phyloP scores from a whole-genome alignment of 208 protist species.

The Porcisia deanei region DNA sequence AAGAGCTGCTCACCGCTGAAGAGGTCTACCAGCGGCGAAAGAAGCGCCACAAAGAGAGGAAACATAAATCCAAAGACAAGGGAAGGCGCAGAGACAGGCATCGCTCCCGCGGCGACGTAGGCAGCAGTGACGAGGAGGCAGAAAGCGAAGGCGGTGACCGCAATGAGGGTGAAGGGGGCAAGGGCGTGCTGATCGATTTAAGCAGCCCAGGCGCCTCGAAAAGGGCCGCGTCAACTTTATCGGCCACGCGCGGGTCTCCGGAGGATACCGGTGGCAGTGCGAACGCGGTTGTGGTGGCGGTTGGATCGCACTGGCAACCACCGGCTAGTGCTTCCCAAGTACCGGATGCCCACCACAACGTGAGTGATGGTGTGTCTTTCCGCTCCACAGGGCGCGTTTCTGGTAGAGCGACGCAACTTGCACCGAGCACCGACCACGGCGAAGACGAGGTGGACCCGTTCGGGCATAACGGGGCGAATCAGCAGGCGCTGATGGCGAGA shows the following conservation, averaged over 20 bases:
- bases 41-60: constrained; percentile 16
- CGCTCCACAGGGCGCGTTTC: not conserved
- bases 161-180: not conserved
- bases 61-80: not conserved
- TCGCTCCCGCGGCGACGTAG: not conserved
- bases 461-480: constrained; percentile 10
- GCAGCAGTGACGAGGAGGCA: constrained; percentile 1
- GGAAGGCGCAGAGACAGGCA: not conserved
- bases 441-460: constrained; percentile 18
- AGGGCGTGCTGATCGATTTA: not conserved
- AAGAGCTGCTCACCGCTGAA: constrained; percentile 35
- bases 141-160: not conserved
- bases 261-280: not conserved
- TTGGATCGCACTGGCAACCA: constrained; percentile 17
- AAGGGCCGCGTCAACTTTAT: not conserved
- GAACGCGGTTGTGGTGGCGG: not conserved
- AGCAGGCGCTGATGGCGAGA: constrained; percentile 24
- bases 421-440: not conserved
- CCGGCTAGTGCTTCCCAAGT: not conserved
- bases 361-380: not conserved
- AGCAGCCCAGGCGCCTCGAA: not conserved
- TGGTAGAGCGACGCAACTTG: not conserved
- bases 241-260: not conserved
- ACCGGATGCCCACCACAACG: not conserved
- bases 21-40: constrained; percentile 18